Evolutionary conservation across 2,329 filamentous ascomycete species (phyloP), one percentile per base, ranked within the genome.

Genomic region (Talaromyces atroroseus): DNA sequence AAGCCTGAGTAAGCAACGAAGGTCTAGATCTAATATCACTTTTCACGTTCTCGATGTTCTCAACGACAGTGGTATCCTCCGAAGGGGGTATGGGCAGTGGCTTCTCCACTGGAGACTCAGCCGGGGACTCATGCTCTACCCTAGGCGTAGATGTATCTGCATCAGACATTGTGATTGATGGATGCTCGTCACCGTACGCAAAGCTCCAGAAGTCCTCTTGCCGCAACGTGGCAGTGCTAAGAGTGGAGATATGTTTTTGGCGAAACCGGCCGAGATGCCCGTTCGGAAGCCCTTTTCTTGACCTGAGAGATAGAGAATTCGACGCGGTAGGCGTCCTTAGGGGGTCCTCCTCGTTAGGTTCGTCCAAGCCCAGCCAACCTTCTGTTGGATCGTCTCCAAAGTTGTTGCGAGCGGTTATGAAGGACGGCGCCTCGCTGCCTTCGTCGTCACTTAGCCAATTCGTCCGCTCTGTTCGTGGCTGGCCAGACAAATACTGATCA

Each of bases 361-460:
- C 66, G 61, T 73, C 69, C 18, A 76, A 62, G 56, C 71, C 73
- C 55, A 76, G 68, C 73, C 73, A 76, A 58, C 73, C 72, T 68
- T 75, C 72, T 5, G 71, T 74, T 26, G 64, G 62, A 58, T 74
- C 72, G 65, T 75, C 73, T 21, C 68, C 69, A 44, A 74, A 68
- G 44, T 74, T 66, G 52, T 75, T 74, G 29, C 67, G 65, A 11
- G 73, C 73, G 3, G 73, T 75, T 29, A 73, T 66, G 57, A 72
- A 75, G 16, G 86, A 89, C 80, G 85, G 88, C 76, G 82, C 82
- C 78, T 90, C 88, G 69, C 87, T 90, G 67, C 83, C 82, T 23
- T 82, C 82, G 60, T 85, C 82, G 80, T 95, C 90, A 69, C 89
- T 95, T 63, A 91, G 80, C 90, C 90, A 95, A 72, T 90, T 87